Conservation (phyloP, 306 rosid genomes). For the Cicer judaicum region DNA sequence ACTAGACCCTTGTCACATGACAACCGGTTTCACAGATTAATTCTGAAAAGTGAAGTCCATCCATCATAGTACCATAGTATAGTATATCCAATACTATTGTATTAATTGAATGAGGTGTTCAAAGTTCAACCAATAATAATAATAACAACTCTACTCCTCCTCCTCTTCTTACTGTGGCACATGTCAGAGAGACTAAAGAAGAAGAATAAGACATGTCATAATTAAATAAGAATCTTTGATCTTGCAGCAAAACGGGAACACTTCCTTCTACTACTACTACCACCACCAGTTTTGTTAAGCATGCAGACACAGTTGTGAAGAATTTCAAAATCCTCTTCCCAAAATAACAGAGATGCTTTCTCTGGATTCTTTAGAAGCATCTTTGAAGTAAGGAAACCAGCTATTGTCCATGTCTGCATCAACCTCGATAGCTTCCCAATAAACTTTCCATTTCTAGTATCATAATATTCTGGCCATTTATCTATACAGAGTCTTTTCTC, state of each 20-base stretch:
- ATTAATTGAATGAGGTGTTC: constrained; percentile 4
- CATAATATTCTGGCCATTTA: constrained; percentile 95
- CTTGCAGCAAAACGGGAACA: constrained; percentile 84
- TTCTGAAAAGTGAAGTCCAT: constrained; percentile 28
- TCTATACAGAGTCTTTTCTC: constrained; percentile 75
- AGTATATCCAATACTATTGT: constrained; percentile 17
- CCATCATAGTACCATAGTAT: constrained; percentile 3
- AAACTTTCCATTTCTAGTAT: constrained; percentile 80
- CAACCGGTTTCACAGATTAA: not conserved
- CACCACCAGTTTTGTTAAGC: constrained; percentile 66
- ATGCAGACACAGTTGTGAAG: constrained; percentile 91
- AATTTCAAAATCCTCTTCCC: constrained; percentile 94
- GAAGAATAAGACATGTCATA: constrained; percentile 12
- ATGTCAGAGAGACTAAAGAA: constrained; percentile 6
- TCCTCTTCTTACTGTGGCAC: not conserved
- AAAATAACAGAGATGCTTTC: constrained; percentile 80
- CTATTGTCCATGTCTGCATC: constrained; percentile 92
- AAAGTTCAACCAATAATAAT: constrained; percentile 23
- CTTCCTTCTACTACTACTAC: constrained; percentile 52
- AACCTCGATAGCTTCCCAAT: constrained; percentile 86
- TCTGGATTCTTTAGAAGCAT: constrained; percentile 87
- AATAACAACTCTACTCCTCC: constrained; percentile 20
- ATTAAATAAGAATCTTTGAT: constrained; percentile 73
- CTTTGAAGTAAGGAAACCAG: constrained; percentile 87
- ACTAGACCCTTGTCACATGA: too few relatives aligned